These are phyloP conservation scores for Friedmanniomyces endolithicus DNA, from an alignment of 495 filamentous ascomycete genomes.

Conservation along the genomic window DNA sequence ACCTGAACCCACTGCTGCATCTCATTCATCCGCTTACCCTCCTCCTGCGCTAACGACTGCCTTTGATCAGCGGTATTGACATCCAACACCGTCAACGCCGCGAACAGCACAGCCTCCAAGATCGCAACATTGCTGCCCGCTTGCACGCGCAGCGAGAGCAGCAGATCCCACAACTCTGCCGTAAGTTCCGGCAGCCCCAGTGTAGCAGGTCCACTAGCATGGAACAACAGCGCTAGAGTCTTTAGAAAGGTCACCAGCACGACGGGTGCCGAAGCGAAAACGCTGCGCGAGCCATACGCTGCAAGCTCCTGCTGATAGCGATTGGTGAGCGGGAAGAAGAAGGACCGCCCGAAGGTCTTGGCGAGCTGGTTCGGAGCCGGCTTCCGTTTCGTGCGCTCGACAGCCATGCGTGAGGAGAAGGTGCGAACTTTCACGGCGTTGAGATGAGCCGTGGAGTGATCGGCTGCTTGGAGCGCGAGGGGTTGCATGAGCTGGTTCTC, in stretches of 20 bases:
- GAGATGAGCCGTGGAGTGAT: conserved; percentile 55
- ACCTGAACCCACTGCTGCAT: conserved; percentile 58
- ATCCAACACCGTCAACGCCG: conserved; percentile 68
- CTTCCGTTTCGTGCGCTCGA: conserved; percentile 52
- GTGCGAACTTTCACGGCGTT: conserved; percentile 73
- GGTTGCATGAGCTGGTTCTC: conserved; percentile 64
- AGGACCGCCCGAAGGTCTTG: conserved; percentile 55
- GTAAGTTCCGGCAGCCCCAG: conserved; percentile 54
- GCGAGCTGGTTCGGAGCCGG: conserved; percentile 64
- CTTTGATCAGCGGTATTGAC: conserved; percentile 46
- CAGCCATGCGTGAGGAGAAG: conserved; percentile 59
- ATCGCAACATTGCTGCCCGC: conserved; percentile 45
- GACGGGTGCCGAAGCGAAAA: conserved; percentile 47
- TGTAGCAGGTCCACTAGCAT: conserved; percentile 53
- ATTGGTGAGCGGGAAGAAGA: conserved; percentile 66
- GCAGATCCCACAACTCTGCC: conserved; percentile 53
- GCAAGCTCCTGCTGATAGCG: conserved; percentile 35
- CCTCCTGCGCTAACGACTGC: conserved; percentile 31
- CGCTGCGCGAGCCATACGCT: conserved; percentile 16
- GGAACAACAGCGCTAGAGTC: conserved; percentile 52
- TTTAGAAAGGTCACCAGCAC: conserved; percentile 51
- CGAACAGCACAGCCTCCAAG: conserved; percentile 62
- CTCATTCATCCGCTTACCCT: conserved; percentile 41
- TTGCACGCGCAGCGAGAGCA: conserved; percentile 37
- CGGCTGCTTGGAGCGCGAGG: conserved; percentile 58